Evolutionary conservation across 768 basidiomycete genomes (phyloP), one percentile per base, ranked within the genome.

Genomic region (Udeniomyces megalosporus): DNA sequence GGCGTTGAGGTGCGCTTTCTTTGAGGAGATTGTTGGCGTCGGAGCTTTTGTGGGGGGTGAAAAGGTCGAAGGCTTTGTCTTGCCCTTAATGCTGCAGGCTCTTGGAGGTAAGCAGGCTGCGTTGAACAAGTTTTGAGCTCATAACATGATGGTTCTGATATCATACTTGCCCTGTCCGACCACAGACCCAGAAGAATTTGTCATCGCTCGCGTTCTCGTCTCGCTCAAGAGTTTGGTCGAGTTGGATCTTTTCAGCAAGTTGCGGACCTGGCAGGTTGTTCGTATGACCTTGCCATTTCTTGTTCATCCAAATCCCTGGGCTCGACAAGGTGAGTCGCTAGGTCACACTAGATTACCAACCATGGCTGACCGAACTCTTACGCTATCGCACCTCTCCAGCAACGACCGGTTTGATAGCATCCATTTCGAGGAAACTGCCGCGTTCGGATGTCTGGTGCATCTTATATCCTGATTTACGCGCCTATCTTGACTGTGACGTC

Each of bases 401-500:
- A 26, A 82, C 92, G 20, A 83, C 82, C 14, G 83, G 88, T 0
- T 91, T 99, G 71, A 84, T 97, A 48, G 84, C 88, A 2, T 83
- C 88, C 4, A 85, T 88, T 10, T 84, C 86, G 2, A 82, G 83
- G 47, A 84, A 86, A 66, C 79, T 99, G 6, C 86, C 85, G 0
- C 73, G 78, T 2, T 90, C 88, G 58, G 95, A 99, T 70, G 83
- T 89, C 24, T 97, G 95, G 93, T 96, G 91, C 69, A 93, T 97
- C 46, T 73, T 99, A 10, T 97, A 97, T 68, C 93, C 95, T 0
- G 87, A 86, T 0, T 74, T 97, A 46, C 80, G 87, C 50, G 85
- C 90, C 68, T 82, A 91, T 62, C 76, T 97, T 44, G 84, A 84
- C 61, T 87, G 83, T 2, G 95, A 97, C 67, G 77, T 96, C 24